These are phyloP conservation scores for Novymonas esmeraldas DNA, from an alignment of 208 protist genomes.

Conservation along the genomic window DNA sequence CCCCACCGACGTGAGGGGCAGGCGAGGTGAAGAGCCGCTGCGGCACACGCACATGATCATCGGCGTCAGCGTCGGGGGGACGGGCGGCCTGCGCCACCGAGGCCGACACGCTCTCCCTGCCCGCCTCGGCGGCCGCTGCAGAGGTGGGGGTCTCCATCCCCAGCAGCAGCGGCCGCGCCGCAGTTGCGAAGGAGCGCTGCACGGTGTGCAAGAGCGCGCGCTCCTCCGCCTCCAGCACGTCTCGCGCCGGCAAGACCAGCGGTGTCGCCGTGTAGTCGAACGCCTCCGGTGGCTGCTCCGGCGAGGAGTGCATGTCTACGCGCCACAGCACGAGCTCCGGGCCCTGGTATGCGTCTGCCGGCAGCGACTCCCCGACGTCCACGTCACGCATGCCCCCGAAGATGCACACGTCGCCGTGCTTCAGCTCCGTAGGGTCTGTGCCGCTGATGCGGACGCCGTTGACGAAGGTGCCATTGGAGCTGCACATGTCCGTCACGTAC, in stretches of 20 bases:
- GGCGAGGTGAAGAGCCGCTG: conserved; percentile 36
- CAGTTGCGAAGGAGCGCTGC: conserved; percentile 35
- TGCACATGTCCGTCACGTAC: conserved; percentile 79
- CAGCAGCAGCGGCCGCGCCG: neutral
- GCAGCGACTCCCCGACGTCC: conserved; percentile 47
- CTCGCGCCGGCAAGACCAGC: conserved; percentile 47
- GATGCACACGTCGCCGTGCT: conserved; percentile 68
- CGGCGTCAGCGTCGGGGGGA: too few species aligned
- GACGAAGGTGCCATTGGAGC: conserved; percentile 90
- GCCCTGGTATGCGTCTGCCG: conserved; percentile 45
- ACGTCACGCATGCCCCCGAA: conserved; percentile 90
- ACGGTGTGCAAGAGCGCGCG: conserved; percentile 41
- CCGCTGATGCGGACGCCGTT: conserved; percentile 63
- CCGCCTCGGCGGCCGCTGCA: conserved; percentile 1
- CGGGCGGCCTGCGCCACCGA: too few species aligned
- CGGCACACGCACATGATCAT: too few species aligned
- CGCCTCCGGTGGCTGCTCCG: conserved; percentile 1
- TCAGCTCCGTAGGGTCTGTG: conserved; percentile 48
- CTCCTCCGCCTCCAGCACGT: conserved; percentile 51
- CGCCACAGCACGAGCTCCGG: conserved; percentile 83
- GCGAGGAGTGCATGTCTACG: conserved; percentile 30
- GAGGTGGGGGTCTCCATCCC: neutral
- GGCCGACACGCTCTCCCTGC: neutral
- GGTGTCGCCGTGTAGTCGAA: conserved; percentile 62
- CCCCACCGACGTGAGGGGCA: neutral